phyloP scores from a whole-genome alignment of 345 rosid species.

The Triadica sebifera region DNA sequence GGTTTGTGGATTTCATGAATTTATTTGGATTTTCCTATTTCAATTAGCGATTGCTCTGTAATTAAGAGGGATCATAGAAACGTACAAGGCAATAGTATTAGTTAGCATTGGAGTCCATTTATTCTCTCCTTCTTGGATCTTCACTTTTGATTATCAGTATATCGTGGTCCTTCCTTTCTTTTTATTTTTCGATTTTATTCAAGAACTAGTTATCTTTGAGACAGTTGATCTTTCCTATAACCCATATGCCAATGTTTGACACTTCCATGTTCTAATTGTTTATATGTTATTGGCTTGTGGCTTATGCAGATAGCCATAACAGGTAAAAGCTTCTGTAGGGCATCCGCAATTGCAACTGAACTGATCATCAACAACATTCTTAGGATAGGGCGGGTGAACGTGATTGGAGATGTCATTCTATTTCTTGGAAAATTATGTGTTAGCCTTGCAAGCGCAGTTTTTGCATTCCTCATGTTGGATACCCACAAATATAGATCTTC shows the following conservation, averaged over 20 bases:
- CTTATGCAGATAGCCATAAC: slow-evolving; percentile 78
- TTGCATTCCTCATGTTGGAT: slow-evolving; percentile 94
- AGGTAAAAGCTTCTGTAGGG: slow-evolving; percentile 84
- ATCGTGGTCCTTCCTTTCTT: not conserved
- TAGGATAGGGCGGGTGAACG: slow-evolving; percentile 86
- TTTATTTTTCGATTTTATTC: not conserved
- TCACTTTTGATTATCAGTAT: not conserved
- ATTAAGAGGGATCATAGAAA: not conserved
- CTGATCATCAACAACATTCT: slow-evolving; percentile 82
- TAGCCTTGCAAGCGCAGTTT: slow-evolving; percentile 79
- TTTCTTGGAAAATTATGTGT: slow-evolving; percentile 89
- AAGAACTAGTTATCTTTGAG: not conserved
- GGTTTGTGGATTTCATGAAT: not conserved
- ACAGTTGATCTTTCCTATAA: not conserved
- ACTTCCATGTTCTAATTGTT: not conserved
- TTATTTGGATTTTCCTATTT: not conserved
- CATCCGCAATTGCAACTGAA: slow-evolving; percentile 84
- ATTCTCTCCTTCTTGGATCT: not conserved
- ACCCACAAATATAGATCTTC: slow-evolving; percentile 68
- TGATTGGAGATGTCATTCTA: slow-evolving; percentile 87
- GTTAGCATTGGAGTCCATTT: not conserved
- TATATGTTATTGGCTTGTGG: not conserved
- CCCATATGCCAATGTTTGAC: not conserved
- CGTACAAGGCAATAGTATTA: not conserved
- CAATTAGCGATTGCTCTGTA: not conserved